These are phyloP conservation scores for Plasmodium gallinaceum DNA, from an alignment of 169 alveolate species.

Conservation along the genomic window DNA sequence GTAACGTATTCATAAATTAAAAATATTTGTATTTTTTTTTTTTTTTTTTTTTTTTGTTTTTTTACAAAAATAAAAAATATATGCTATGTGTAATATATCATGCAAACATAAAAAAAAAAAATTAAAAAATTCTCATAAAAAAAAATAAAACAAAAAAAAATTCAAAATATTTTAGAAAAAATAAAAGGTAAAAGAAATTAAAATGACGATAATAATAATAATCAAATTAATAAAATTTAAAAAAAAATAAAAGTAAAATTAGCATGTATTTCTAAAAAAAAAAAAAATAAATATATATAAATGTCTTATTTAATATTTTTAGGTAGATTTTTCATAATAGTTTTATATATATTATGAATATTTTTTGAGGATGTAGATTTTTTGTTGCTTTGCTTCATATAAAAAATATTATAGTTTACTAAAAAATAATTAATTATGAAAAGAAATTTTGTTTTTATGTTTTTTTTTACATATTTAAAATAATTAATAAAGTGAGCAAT, in stretches of 20 bases:
- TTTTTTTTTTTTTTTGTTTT: too few species aligned
- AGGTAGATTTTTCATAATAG: slow-evolving; percentile 62
- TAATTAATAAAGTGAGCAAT: slow-evolving; percentile 44
- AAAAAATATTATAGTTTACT: slow-evolving; percentile 13
- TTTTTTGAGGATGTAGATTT: slow-evolving; percentile 5
- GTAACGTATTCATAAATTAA: background rate
- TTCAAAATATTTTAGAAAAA: background rate
- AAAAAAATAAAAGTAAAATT: background rate
- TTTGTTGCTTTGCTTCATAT: slow-evolving; percentile 20
- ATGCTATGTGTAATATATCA: background rate
- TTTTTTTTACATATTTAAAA: slow-evolving; percentile 53
- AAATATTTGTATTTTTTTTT: background rate
- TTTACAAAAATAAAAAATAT: background rate
- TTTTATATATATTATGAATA: slow-evolving; percentile 55
- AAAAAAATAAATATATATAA: too few species aligned
- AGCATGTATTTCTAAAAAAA: background rate
- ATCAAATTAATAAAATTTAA: background rate
- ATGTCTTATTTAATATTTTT: slow-evolving; percentile 12
- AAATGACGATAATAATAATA: background rate
- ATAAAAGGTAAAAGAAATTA: background rate
- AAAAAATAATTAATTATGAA: slow-evolving; percentile 35
- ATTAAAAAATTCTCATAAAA: too few species aligned
- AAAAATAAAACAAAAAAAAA: background rate
- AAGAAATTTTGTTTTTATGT: slow-evolving; percentile 23
- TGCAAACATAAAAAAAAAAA: too few species aligned